Conservation (phyloP, 345 rosid genomes). For the Pseudoturritis turrita region DNA sequence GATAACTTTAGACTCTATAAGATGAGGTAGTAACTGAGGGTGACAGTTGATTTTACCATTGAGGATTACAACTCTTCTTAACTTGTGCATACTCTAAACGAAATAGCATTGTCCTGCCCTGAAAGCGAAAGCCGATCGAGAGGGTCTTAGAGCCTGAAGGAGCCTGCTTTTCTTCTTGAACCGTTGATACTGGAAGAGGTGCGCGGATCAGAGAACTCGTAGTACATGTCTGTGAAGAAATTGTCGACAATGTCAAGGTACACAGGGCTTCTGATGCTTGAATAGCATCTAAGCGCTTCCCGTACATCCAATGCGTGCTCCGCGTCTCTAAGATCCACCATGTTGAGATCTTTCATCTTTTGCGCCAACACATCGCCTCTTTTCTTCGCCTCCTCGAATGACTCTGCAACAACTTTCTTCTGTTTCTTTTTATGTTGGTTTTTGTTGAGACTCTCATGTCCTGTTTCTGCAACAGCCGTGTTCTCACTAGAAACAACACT, state of each 20-base stretch:
- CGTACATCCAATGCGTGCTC: constrained; percentile 76
- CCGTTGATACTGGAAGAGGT: constrained; percentile 36
- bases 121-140: neutral
- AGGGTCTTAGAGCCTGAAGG: constrained; percentile 38
- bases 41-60: neutral
- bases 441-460: constrained; percentile 24
- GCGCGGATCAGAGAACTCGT: constrained; percentile 60
- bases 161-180: constrained; percentile 47
- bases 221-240: constrained; percentile 76
- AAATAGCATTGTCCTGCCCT: neutral
- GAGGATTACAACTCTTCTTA: neutral
- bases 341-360: constrained; percentile 85
- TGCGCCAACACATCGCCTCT: constrained; percentile 51
- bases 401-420: constrained; percentile 24
- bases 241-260: constrained; percentile 78
- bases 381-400: constrained; percentile 15
- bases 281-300: constrained; percentile 83
- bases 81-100: neutral
- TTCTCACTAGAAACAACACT: constrained; percentile 33
- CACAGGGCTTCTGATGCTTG: constrained; percentile 73
- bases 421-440: constrained; percentile 32
- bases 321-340: constrained; percentile 64
- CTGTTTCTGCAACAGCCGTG: constrained; percentile 34
- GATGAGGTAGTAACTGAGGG: neutral
- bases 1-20: neutral